Conservation (phyloP, 345 rosid species). For the Populus nigra region DNA sequence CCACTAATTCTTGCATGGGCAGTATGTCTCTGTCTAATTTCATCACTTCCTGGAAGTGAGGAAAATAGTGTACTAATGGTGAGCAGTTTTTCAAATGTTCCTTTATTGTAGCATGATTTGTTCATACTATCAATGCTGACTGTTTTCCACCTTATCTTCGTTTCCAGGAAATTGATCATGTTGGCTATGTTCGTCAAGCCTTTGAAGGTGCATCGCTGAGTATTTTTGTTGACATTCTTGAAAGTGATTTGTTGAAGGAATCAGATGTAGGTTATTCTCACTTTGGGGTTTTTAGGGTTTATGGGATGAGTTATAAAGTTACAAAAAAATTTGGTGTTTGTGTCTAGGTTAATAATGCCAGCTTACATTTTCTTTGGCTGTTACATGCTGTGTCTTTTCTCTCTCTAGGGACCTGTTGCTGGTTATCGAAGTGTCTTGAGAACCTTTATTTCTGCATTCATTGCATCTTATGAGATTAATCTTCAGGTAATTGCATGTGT, state of each 20-base stretch:
- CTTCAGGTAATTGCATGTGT: slow-evolving; percentile 53
- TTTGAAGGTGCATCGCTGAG: slow-evolving; percentile 73
- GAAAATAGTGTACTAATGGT: slow-evolving; percentile 61
- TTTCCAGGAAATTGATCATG: slow-evolving; percentile 81
- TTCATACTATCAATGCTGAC: slow-evolving; percentile 4
- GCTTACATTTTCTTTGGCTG: not conserved
- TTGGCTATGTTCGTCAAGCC: slow-evolving; percentile 81
- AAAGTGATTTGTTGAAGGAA: slow-evolving; percentile 60
- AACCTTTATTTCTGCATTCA: slow-evolving; percentile 83
- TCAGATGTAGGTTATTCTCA: slow-evolving; percentile 59
- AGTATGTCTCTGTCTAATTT: slow-evolving; percentile 77
- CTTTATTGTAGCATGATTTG: slow-evolving; percentile 14
- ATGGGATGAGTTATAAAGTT: slow-evolving; percentile 9
- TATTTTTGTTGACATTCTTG: slow-evolving; percentile 69
- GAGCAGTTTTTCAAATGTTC: slow-evolving; percentile 20
- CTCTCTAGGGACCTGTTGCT: slow-evolving; percentile 63
- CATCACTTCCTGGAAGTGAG: slow-evolving; percentile 75
- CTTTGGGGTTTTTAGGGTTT: slow-evolving; percentile 11
- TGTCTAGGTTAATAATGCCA: slow-evolving; percentile 1
- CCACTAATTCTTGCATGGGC: slow-evolving; percentile 89
- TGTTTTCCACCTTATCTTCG: slow-evolving; percentile 13
- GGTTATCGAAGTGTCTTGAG: slow-evolving; percentile 85
- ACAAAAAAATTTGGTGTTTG: not conserved
- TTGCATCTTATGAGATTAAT: slow-evolving; percentile 91
- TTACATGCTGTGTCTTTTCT: not conserved